Evolutionary conservation across 2,329 filamentous ascomycete genomes (phyloP), one percentile per base, ranked within the genome.

Genomic region (Cladobotryum mycophilum): DNA sequence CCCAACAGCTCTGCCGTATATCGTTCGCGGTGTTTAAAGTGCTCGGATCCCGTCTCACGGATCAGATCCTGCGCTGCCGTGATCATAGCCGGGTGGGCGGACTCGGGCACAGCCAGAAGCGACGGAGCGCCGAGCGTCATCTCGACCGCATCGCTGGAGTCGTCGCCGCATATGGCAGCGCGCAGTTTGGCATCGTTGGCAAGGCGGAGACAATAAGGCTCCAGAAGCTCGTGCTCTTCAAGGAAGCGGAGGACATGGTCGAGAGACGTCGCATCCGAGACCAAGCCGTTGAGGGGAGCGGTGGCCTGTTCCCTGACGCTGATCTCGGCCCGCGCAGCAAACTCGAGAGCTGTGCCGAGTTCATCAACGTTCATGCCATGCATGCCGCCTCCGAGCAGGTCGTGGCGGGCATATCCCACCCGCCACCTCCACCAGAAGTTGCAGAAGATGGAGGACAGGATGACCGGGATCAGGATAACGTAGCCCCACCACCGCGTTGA

Each of bases 401-500:
- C 51, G 3, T 49, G 48, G 6, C 58, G 55, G 2, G 55, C 48
- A 49, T 80, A 79, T 1, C 75, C 75, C 1, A 79, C 66, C 18
- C 68, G 62, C 4, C 60, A 60, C 2, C 76, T 63, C 73, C 74
- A 79, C 60, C 74, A 71, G n/a, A 68, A 61, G 46, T 79, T 79
- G 58, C 72, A 73, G 7, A 70, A 61, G 2, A 75, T 64, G 1
- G 74, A 68, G 0, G 69, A 64, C 3, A 74, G 50, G 8, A 80
- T 74, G 54, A 77, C 78, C 0, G 76, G 77, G 2, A 74, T 65
- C 4, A 80, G 61, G 0, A 79, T 65, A 0, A 78, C 64, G 45
- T 81, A 81, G 2, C 72, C 78, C 69, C 71, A 76, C 77, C 77
- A 80, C 25, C 62, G 57, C 3, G 71, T 73, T 0, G 76, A 71